phyloP scores from a whole-genome alignment of 2,329 filamentous ascomycete genomes.

The Botrytis deweyae region DNA sequence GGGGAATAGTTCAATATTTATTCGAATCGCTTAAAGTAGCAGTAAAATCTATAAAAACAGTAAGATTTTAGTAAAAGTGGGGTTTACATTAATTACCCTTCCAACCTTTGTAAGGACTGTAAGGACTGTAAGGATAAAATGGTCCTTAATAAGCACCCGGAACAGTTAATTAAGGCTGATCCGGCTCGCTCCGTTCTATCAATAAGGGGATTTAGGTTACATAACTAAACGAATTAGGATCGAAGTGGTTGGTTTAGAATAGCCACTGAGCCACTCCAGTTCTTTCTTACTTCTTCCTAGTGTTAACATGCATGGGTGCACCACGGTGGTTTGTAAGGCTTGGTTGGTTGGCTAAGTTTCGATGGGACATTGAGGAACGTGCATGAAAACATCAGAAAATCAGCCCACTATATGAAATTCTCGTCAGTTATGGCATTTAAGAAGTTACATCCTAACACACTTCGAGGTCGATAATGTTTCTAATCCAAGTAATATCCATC shows the following conservation, averaged over 20 bases:
- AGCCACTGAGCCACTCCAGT: neutral
- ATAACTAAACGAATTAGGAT: neutral
- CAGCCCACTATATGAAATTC: slow-evolving; percentile 17
- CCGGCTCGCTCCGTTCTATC: slow-evolving; percentile 16
- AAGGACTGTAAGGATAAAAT: neutral
- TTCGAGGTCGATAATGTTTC: neutral
- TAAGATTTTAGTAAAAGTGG: too few species aligned
- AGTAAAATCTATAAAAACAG: too few species aligned
- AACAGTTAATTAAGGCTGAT: slow-evolving; percentile 1
- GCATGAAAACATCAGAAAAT: slow-evolving; percentile 16
- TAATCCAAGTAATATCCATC: neutral
- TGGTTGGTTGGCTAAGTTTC: neutral
- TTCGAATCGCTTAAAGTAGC: too few species aligned
- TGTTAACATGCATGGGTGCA: neutral
- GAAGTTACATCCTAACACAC: slow-evolving; percentile 2
- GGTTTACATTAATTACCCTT: too few species aligned
- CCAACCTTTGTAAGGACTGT: too few species aligned
- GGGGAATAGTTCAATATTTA: too few species aligned
- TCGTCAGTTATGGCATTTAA: slow-evolving; percentile 17
- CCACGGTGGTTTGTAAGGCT: neutral
- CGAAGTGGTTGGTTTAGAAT: neutral
- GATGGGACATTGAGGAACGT: neutral
- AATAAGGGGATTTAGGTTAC: neutral
- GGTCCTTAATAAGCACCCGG: neutral
- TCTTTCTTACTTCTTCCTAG: neutral